phyloP scores from a whole-genome alignment of 495 filamentous ascomycete genomes.

The Rostrohypoxylon terebratum region DNA sequence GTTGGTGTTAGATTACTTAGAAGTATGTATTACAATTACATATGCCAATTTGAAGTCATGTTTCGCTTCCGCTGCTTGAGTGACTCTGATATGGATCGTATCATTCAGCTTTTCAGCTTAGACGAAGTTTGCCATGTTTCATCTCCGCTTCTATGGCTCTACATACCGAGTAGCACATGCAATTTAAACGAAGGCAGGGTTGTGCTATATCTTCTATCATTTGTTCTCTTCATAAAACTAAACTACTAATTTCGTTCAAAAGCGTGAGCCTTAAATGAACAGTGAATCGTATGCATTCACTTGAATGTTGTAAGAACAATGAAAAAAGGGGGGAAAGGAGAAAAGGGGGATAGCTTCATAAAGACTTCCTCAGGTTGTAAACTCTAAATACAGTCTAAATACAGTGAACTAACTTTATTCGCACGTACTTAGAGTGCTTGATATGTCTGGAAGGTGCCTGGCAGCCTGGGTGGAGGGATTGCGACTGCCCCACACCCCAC shows the following conservation, averaged over 20 bases:
- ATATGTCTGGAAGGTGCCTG: conserved; percentile 12
- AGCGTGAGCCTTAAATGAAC: no score
- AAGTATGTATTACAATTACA: conserved; percentile 3
- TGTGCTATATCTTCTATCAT: no score
- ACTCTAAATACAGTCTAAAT: not conserved
- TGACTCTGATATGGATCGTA: no score
- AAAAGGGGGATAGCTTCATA: not conserved
- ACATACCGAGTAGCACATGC: not conserved
- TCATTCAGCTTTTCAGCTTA: not conserved
- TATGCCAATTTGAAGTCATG: not conserved
- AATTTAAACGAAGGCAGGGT: not conserved
- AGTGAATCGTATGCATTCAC: not conserved
- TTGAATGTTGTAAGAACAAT: not conserved
- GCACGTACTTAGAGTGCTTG: not conserved
- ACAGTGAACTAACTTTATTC: not conserved
- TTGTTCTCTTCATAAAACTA: no score
- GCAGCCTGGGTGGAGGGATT: not conserved
- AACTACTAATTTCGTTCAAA: no score
- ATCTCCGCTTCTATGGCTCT: not conserved
- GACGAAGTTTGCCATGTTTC: not conserved
- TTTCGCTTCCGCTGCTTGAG: not conserved
- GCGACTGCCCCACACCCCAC: conserved; percentile 44
- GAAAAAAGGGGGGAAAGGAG: not conserved
- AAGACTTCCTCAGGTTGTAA: not conserved
- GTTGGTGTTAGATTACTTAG: not conserved